These are phyloP conservation scores for Coleophoma crateriformis DNA, from an alignment of 2,329 filamentous ascomycete species.

Conservation along the genomic window DNA sequence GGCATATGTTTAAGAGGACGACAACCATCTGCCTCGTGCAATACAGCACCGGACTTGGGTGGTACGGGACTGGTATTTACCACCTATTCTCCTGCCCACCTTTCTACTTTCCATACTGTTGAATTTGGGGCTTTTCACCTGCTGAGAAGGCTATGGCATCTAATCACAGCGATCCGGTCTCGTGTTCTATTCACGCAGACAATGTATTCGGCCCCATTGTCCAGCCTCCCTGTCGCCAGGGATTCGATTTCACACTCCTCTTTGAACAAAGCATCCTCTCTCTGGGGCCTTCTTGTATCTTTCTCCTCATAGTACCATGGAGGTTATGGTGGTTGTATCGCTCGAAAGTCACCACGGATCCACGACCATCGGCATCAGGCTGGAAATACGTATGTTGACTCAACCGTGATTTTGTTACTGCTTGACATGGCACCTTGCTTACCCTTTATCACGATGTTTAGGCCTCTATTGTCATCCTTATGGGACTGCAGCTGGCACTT, in stretches of 20 bases:
- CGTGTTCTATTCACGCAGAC: not conserved
- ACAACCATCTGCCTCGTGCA: too few relatives aligned
- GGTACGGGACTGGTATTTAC: too few relatives aligned
- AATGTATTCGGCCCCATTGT: constrained; percentile 4
- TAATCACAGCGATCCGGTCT: not conserved
- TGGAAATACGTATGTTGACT: not conserved
- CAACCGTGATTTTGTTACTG: too few relatives aligned
- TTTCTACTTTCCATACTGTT: too few relatives aligned
- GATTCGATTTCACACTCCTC: constrained; percentile 9
- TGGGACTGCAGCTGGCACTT: not conserved
- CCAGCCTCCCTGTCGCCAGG: not conserved
- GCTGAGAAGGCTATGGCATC: too few relatives aligned
- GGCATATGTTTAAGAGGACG: too few relatives aligned
- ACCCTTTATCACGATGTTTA: not conserved
- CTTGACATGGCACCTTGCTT: not conserved
- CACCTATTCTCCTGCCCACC: too few relatives aligned
- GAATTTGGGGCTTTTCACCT: too few relatives aligned
- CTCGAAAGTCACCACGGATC: not conserved
- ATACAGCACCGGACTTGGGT: too few relatives aligned
- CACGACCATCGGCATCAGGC: not conserved
- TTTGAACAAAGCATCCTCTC: constrained; percentile 6
- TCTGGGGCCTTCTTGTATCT: constrained; percentile 3
- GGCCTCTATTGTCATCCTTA: not conserved
- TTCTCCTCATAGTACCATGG: not conserved
- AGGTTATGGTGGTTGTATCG: constrained; percentile 1